Evolutionary conservation across 148 eudicot genomes (phyloP).

Genomic region (Spergularia bocconei): DNA sequence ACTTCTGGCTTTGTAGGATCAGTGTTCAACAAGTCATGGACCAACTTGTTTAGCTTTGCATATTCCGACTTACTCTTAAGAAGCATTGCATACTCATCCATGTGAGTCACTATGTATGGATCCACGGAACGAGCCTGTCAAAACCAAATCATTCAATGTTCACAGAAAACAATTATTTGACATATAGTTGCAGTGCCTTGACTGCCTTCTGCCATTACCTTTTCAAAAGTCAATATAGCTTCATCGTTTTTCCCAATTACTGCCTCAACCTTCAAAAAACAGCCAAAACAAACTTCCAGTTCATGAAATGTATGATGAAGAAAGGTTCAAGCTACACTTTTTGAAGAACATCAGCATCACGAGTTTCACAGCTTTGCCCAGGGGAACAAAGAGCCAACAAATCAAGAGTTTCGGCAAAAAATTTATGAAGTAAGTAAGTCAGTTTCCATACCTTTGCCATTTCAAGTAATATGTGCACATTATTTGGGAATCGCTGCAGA

Average conservation of each 20-base stretch:
- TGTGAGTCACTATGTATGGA: conserved; percentile 73
- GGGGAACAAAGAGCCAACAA: neutral
- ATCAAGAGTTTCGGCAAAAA: too few relatives aligned
- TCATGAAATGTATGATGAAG: conserved; percentile 7
- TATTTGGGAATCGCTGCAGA: conserved; percentile 83
- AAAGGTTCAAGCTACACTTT: neutral
- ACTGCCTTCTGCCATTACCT: conserved; percentile 37
- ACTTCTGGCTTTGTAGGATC: conserved; percentile 92
- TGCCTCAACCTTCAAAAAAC: conserved; percentile 72
- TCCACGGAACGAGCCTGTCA: conserved; percentile 83
- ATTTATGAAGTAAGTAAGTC: conserved; percentile 1
- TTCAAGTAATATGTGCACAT: conserved; percentile 80
- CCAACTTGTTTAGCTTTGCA: conserved; percentile 78
- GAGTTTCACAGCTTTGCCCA: neutral
- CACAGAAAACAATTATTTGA: neutral
- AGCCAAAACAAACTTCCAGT: conserved; percentile 1
- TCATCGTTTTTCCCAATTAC: conserved; percentile 73
- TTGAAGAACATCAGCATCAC: neutral
- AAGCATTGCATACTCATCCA: conserved; percentile 99
- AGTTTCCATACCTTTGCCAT: conserved; percentile 70
- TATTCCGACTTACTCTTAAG: conserved; percentile 76
- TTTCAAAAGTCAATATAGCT: conserved; percentile 83
- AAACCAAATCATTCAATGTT: conserved; percentile 17
- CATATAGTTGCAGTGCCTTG: conserved; percentile 7
- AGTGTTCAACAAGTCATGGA: conserved; percentile 78